Percentiles rank a stretch among this genome's conserved stretches.
Conservation (phyloP, 345 rosid genomes). For the Eutrema yunnanense region DNA sequence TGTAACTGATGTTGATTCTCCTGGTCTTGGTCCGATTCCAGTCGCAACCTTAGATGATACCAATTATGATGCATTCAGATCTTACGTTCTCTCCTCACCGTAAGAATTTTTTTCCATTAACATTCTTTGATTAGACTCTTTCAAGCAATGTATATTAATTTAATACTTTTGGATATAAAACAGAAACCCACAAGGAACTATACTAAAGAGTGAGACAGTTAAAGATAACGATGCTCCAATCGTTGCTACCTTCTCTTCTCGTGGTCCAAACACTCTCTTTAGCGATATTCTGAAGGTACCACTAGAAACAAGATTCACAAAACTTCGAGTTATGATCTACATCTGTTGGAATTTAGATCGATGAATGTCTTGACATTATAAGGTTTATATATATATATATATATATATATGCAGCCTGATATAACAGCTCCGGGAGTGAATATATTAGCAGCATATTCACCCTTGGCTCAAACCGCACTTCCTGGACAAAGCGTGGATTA, state of each 20-base stretch:
- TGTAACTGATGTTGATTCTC: conserved; percentile 5
- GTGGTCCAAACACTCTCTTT: conserved; percentile 40
- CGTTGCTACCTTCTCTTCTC: conserved; percentile 40
- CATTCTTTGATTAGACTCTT: conserved; percentile 19
- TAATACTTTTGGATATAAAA: background rate
- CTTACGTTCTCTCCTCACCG: conserved; percentile 31
- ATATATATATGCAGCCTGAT: conserved; percentile 32
- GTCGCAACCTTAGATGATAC: conserved; percentile 4
- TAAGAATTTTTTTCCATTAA: conserved; percentile 9
- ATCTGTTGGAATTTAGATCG: too few relatives aligned
- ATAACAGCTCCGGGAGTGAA: conserved; percentile 39
- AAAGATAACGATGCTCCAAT: conserved; percentile 32
- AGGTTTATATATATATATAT: background rate
- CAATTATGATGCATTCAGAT: conserved; percentile 18
- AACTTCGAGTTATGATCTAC: too few relatives aligned
- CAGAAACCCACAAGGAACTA: conserved; percentile 30
- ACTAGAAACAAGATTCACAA: background rate
- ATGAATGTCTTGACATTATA: background rate
- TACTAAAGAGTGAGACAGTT: conserved; percentile 30
- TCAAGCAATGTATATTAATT: background rate
- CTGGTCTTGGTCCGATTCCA: conserved; percentile 29
- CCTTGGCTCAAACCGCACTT: conserved; percentile 2
- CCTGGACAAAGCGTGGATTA: conserved; percentile 19
- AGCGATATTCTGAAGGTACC: conserved; percentile 43
- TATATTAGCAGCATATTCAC: conserved; percentile 39